phyloP scores from a whole-genome alignment of 208 protist species.

The Acanthamoeba triangularis region DNA sequence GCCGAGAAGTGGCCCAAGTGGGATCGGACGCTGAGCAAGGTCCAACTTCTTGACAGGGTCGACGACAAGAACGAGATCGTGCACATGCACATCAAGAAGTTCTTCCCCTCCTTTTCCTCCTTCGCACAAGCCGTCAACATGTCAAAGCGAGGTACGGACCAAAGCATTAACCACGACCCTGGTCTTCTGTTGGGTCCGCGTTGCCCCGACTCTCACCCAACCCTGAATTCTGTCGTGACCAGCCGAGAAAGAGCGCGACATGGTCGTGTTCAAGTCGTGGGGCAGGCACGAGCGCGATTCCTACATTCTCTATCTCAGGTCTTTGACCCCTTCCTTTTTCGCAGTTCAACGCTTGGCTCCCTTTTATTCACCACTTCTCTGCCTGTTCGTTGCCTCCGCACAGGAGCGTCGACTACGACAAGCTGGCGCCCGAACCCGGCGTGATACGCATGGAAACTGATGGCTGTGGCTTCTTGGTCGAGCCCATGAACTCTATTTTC shows the following conservation, averaged over 20 bases:
- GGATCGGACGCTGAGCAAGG: conserved; percentile 49
- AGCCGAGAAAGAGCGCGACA: conserved; percentile 29
- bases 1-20: conserved; percentile 64
- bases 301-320: conserved; percentile 20
- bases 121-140: conserved; percentile 36
- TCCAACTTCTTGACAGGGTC: conserved; percentile 8
- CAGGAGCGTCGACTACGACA: conserved; percentile 45
- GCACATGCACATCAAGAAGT: conserved; percentile 43
- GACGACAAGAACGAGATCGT: conserved; percentile 59
- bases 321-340: not conserved
- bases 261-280: conserved; percentile 55
- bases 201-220: too few species aligned
- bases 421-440: not conserved
- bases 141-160: not conserved
- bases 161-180: not conserved
- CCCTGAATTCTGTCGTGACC: not conserved
- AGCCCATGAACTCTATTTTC: conserved; percentile 55
- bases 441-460: conserved; percentile 72
- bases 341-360: not conserved
- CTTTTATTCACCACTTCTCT: not conserved
- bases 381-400: not conserved
- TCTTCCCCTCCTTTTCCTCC: conserved; percentile 64
- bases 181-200: not conserved
- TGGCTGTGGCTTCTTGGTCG: conserved; percentile 64
- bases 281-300: conserved; percentile 18